phyloP scores from a whole-genome alignment of 352 stramenopile species.

The Globisporangium yorkense region DNA sequence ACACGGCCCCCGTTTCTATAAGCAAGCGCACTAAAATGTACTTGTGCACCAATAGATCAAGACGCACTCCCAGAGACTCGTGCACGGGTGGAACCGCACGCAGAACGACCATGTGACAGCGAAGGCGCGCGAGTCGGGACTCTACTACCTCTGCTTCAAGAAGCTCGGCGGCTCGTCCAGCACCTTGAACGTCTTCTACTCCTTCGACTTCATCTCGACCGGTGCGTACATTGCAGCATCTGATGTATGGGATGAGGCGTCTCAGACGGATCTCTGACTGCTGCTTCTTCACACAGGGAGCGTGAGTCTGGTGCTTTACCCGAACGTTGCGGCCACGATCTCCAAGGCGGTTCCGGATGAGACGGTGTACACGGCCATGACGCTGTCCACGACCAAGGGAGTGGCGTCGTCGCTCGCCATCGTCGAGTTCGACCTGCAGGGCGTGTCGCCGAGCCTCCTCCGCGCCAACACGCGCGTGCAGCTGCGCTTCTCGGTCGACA shows the following conservation, averaged over 20 bases:
- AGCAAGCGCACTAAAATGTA: background rate
- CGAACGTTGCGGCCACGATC: slow-evolving; percentile 57
- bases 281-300: slow-evolving; percentile 13
- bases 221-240: slow-evolving; percentile 3
- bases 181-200: slow-evolving; percentile 65
- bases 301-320: slow-evolving; percentile 48
- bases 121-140: slow-evolving; percentile 59
- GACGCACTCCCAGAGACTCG: slow-evolving; percentile 41
- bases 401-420: slow-evolving; percentile 50
- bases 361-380: slow-evolving; percentile 53
- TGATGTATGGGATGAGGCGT: background rate
- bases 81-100: slow-evolving; percentile 50
- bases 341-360: slow-evolving; percentile 34
- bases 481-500: slow-evolving; percentile 65
- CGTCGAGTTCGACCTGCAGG: slow-evolving; percentile 61
- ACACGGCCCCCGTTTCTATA: too few relatives aligned
- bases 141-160: slow-evolving; percentile 76
- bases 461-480: slow-evolving; percentile 61
- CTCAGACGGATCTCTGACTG: background rate
- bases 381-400: slow-evolving; percentile 36
- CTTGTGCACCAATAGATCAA: slow-evolving; percentile 27
- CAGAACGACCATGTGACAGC: slow-evolving; percentile 53
- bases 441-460: slow-evolving; percentile 61
- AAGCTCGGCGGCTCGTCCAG: slow-evolving; percentile 54
- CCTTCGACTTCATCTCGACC: slow-evolving; percentile 77